phyloP scores from a whole-genome alignment of 2,329 filamentous ascomycete species.

The Sordariomycetes sp. region DNA sequence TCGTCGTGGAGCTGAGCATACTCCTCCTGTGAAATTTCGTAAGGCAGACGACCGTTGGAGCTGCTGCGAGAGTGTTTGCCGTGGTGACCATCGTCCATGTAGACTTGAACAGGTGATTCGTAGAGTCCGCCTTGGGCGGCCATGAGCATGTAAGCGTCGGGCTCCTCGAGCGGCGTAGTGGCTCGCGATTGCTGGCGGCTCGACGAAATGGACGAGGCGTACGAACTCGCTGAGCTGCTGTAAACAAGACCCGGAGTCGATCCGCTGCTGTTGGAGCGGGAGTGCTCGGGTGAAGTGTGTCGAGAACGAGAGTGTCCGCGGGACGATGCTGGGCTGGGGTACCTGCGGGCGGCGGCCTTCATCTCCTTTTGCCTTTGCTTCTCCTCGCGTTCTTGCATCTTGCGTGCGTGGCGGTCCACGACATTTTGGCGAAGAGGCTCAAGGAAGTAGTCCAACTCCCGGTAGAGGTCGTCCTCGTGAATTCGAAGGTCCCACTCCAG shows the following conservation, averaged over 20 bases:
- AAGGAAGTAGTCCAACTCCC: constrained; percentile 80
- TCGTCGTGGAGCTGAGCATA: constrained; percentile 41
- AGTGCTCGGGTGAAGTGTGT: constrained; percentile 28
- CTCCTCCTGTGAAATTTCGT: constrained; percentile 45
- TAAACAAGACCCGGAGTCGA: constrained; percentile 37
- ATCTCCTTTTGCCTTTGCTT: constrained; percentile 29
- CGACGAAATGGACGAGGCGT: constrained; percentile 36
- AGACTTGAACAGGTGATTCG: constrained; percentile 39
- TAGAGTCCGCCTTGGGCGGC: constrained; percentile 31
- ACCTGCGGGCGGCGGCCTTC: constrained; percentile 21
- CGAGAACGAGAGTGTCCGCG: constrained; percentile 32
- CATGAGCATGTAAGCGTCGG: constrained; percentile 32
- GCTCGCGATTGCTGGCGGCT: constrained; percentile 38
- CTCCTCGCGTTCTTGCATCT: constrained; percentile 38
- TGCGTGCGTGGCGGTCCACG: constrained; percentile 38
- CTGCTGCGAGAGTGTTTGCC: constrained; percentile 1
- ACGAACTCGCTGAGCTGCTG: constrained; percentile 40
- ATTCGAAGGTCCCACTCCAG: constrained; percentile 92
- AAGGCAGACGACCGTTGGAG: constrained; percentile 32
- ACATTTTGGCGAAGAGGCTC: constrained; percentile 66
- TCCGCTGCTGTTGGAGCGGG: constrained; percentile 19
- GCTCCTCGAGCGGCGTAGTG: constrained; percentile 42
- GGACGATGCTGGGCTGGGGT: constrained; percentile 37
- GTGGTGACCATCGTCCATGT: constrained; percentile 27
- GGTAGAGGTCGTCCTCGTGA: constrained; percentile 74